Evolutionary conservation across 1,284 basidiomycete genomes (phyloP), one percentile per base, ranked within the genome.

Genomic region (Schizophyllum commune): DNA sequence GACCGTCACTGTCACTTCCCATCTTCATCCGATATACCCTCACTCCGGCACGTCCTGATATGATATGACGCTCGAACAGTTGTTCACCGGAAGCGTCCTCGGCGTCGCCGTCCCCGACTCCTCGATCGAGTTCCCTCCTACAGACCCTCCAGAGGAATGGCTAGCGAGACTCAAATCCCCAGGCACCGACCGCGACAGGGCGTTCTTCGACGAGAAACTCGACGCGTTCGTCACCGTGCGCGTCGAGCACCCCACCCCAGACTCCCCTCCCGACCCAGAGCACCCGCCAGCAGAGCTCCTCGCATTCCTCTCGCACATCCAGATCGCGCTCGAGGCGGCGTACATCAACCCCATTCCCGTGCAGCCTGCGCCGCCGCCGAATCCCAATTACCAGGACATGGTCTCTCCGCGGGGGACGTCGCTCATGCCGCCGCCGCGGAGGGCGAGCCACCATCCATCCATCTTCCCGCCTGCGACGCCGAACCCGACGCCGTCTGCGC

Each of bases 191-290:
- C 76, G 85, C 68, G 81, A 77, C 60, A 79, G 83, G 64, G 85
- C 85, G 2, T 93, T 91, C 76, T 91, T 92, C 65, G 91, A 77
- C 67, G 92, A 94, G 72, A 84, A 89, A 66, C 76, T 94, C n/a
- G 80, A 83, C 61, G 82, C 89, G 55, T 72, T 91, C 57, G 73
- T 94, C 11, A 76, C 81, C 20, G 67, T 89, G 59, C 76, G 77
- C 55, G 71, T 90, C 33, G 77, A 81, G 21, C 73, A 80, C 63
- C 72, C 77, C 52, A 15, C 53, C 19, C 69, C 73, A 13, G 67
- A 72, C 32, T 60, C 66, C 27, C 66, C 74, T 15, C 70, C 70
- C 20, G 73, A 79, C 60, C 70, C 72, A 4, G 65, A 71, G 6
- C 67, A 75, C 33, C 87, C 88, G 17, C 85, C 89, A 2, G 67